phyloP scores from a whole-genome alignment of 2,329 filamentous ascomycete genomes.

The Calonectria pteridis region DNA sequence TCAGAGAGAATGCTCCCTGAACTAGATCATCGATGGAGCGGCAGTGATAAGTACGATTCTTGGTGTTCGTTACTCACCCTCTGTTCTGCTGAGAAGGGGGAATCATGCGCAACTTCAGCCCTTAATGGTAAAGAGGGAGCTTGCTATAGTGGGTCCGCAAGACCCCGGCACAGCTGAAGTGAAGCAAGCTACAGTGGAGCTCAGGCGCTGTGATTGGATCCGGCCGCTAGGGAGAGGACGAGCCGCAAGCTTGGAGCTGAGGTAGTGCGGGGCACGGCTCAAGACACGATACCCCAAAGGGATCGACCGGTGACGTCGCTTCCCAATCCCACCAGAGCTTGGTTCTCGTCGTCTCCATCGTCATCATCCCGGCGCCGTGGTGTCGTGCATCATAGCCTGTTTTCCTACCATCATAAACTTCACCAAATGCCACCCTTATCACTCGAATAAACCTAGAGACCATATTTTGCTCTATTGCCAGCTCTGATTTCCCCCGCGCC shows the following conservation, averaged over 20 bases:
- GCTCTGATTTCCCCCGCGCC: not conserved
- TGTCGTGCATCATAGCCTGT: slow-evolving; percentile 26
- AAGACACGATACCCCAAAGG: slow-evolving; percentile 16
- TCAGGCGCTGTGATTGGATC: not conserved
- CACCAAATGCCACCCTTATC: not conserved
- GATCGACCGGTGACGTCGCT: slow-evolving; percentile 41
- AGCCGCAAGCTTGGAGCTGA: slow-evolving; percentile 10
- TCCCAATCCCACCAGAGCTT: slow-evolving; percentile 35
- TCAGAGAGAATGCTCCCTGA: too few species aligned
- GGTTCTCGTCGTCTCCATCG: slow-evolving; percentile 34
- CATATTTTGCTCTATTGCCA: not conserved
- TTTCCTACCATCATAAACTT: slow-evolving; percentile 13
- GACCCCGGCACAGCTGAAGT: slow-evolving; percentile 18
- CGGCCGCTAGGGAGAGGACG: not conserved
- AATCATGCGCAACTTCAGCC: too few species aligned
- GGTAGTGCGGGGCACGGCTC: slow-evolving; percentile 16
- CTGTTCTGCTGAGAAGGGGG: not conserved
- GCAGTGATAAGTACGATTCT: too few species aligned
- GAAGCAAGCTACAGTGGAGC: slow-evolving; percentile 19
- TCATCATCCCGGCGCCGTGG: slow-evolving; percentile 31
- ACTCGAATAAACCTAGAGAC: not conserved
- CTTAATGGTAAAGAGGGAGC: not conserved
- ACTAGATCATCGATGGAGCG: too few species aligned
- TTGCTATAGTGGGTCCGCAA: not conserved
- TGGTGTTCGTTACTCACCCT: too few species aligned